Conservation (phyloP, 805 yeast species). For the Lipomyces starkeyi region DNA sequence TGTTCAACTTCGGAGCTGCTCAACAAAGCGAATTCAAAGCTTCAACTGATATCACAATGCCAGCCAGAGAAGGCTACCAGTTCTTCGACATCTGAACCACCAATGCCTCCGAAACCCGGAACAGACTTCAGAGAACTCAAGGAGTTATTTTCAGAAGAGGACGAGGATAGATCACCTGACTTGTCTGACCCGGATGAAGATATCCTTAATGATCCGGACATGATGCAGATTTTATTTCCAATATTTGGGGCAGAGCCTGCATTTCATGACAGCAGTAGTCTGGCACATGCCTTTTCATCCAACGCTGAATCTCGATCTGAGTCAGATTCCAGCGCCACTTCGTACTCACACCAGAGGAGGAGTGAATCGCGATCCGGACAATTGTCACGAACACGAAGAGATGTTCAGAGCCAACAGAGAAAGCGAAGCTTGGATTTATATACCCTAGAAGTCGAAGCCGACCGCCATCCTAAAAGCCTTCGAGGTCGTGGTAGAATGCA, state of each 20-base stretch:
- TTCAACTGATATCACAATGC: too few species aligned
- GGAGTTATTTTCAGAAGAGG: background rate
- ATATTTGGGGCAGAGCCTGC: background rate
- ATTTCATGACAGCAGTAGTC: background rate
- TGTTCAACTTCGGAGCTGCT: too few species aligned
- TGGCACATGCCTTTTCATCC: background rate
- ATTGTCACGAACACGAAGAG: background rate
- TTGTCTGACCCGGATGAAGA: background rate
- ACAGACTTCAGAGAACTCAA: background rate
- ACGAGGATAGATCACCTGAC: background rate
- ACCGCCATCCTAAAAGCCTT: background rate
- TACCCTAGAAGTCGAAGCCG: background rate
- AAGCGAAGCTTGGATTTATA: background rate
- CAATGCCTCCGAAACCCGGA: background rate
- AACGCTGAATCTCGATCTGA: background rate
- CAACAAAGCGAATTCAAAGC: too few species aligned
- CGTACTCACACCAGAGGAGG: background rate
- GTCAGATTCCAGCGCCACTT: background rate
- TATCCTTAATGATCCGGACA: background rate
- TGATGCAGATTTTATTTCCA: background rate
- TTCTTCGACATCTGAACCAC: background rate
- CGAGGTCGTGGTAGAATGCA: background rate
- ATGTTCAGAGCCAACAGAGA: background rate
- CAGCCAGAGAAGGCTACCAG: too few species aligned
- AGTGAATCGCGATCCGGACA: background rate